These are phyloP conservation scores for Polytrichum commune DNA, from an alignment of 225 moss, liverwort and hornwort genomes.

Conservation along the genomic window DNA sequence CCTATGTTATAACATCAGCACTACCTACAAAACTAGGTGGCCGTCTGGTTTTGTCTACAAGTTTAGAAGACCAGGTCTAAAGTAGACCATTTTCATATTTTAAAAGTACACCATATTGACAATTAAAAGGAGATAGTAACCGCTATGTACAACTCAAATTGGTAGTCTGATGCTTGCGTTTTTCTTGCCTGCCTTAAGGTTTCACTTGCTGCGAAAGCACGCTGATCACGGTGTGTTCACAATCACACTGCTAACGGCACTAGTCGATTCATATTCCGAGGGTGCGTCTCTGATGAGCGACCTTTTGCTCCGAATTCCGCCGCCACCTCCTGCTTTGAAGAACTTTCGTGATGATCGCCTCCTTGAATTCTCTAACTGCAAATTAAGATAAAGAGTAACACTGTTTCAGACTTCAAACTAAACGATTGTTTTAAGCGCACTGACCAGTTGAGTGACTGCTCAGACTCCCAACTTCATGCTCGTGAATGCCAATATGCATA, in stretches of 20 bases:
- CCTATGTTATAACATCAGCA: conserved; percentile 7
- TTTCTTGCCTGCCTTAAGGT: neutral
- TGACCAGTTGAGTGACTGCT: too few relatives aligned
- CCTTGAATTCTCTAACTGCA: conserved; percentile 9
- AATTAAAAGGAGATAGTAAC: neutral
- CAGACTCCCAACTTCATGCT: too few relatives aligned
- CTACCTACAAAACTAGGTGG: conserved; percentile 21
- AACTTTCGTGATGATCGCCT: conserved; percentile 12
- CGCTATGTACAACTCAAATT: conserved; percentile 22
- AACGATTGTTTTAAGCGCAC: too few relatives aligned
- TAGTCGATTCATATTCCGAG: conserved; percentile 9
- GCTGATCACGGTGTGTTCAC: conserved; percentile 5
- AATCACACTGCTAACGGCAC: conserved; percentile 17
- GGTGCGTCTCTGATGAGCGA: conserved; percentile 5
- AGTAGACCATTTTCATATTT: conserved; percentile 12
- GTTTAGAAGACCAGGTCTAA: conserved; percentile 1
- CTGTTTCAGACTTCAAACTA: too few relatives aligned
- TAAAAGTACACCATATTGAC: conserved; percentile 1
- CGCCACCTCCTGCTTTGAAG: conserved; percentile 1
- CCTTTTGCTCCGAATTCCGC: conserved; percentile 11
- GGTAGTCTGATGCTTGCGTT: neutral
- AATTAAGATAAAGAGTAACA: neutral
- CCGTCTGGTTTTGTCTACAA: conserved; percentile 3
- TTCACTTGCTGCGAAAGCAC: neutral
- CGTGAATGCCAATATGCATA: too few relatives aligned